Conservation (phyloP, 345 rosid genomes). For the Salix caprea region DNA sequence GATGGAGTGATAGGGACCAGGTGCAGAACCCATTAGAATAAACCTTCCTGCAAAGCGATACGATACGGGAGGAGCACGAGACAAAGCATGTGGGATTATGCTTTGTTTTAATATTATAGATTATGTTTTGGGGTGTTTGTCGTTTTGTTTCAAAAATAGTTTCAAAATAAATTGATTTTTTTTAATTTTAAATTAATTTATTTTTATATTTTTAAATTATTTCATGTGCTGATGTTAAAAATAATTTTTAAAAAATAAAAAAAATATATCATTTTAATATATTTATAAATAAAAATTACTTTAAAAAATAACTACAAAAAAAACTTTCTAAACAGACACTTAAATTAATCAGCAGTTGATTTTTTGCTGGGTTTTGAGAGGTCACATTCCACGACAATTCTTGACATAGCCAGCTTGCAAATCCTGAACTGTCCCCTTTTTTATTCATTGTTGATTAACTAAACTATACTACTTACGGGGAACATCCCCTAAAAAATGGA, state of each 20-base stretch:
- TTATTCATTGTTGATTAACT: not conserved
- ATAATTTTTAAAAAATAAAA: no score
- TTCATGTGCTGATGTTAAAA: no score
- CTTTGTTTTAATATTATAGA: conserved; percentile 3
- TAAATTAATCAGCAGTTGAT: not conserved
- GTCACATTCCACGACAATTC: conserved; percentile 7
- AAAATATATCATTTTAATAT: no score
- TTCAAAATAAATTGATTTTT: no score
- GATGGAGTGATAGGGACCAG: conserved; percentile 6
- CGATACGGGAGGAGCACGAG: conserved; percentile 31
- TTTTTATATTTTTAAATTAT: no score
- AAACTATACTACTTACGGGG: not conserved
- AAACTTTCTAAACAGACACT: no score
- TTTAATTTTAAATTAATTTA: no score
- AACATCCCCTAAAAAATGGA: conserved; percentile 4
- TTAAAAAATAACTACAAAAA: no score
- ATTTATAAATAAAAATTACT: no score
- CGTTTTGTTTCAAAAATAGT: no score
- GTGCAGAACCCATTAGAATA: not conserved
- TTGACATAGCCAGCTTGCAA: not conserved
- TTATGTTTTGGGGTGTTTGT: not conserved
- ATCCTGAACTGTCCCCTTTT: not conserved
- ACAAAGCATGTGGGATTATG: conserved; percentile 40
- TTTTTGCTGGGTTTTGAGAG: conserved; percentile 9
- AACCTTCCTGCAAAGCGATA: not conserved